Evolutionary conservation across 2,329 filamentous ascomycete species (phyloP), one percentile per base, ranked within the genome.

Genomic region (Cercospora citrullina): DNA sequence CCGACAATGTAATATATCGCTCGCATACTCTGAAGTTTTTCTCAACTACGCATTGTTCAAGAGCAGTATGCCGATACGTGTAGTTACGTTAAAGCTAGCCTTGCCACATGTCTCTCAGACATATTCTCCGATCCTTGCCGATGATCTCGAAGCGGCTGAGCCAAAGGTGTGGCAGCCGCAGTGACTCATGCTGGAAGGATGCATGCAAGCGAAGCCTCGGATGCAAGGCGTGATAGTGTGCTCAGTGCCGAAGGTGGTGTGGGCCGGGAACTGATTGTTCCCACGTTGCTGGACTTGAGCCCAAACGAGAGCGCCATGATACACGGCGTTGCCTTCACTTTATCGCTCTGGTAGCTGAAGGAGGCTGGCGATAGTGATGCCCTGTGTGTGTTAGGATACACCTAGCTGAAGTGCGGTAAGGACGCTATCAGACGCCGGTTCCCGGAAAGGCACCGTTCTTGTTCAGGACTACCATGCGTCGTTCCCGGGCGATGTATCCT

Each of bases 401-500:
- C 8, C 30, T 12, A 23, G 8, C 33, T 16, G 18, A 5, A 10
- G 9, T 36, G 30, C 9, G 48, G 7, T 28, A n/a, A 30, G 55
- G 4, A 59, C 14, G 28, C 30, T 59, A 5, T 76, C 73, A 89
- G 23, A 89, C 83, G 33, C 92, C 91, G 26, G 96, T 98, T 26
- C 94, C 94, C 0, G 96, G 95, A 77, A 99, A 99, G 2, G 95
- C 94, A 58, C 92, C 93, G 16, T 59, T 91, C 80, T 97, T 98
- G 79, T 93, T 97, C 66, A 99, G 82, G 21, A 99, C 95, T 30
- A 99, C 91, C 73, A 94, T 94, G 36, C 91, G 91, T 73, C 91
- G 89, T 73, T 97, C 94, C 64, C 94, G 90, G 33, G 94, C 90
- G 73, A 99, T 99, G 80, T 99, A 99, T 48, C 96, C 95, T 81